phyloP scores from a whole-genome alignment of 2,329 filamentous ascomycete species.

The Nemania abortiva region DNA sequence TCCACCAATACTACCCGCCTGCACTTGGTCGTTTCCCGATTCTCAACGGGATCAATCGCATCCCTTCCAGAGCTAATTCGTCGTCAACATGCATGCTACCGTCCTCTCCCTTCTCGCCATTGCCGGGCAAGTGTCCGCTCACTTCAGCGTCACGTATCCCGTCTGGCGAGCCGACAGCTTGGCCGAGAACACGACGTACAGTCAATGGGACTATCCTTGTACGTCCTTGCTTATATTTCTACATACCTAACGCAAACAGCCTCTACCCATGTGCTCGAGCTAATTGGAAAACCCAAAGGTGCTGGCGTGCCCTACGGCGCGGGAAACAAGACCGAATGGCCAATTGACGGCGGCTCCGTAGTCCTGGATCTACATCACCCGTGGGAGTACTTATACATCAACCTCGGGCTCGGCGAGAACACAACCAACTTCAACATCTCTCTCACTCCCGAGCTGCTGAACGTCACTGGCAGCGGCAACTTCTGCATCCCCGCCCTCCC shows the following conservation, averaged over 20 bases:
- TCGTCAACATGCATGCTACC: slow-evolving; percentile 37
- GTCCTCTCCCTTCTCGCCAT: slow-evolving; percentile 49
- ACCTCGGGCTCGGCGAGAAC: slow-evolving; percentile 64
- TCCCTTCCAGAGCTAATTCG: not conserved
- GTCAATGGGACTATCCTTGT: slow-evolving; percentile 66
- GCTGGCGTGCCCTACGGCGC: slow-evolving; percentile 60
- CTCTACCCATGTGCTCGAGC: slow-evolving; percentile 8
- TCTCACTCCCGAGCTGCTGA: slow-evolving; percentile 70
- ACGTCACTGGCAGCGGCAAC: slow-evolving; percentile 69
- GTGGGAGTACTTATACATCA: slow-evolving; percentile 66
- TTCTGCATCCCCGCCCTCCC: slow-evolving; percentile 74
- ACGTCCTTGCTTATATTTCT: slow-evolving; percentile 43
- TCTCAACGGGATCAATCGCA: not conserved
- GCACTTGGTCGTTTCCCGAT: not conserved
- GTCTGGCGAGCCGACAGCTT: slow-evolving; percentile 64
- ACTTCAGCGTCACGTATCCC: slow-evolving; percentile 63
- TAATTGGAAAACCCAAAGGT: slow-evolving; percentile 52
- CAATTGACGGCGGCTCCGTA: slow-evolving; percentile 62
- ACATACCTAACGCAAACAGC: not conserved
- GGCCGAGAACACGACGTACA: slow-evolving; percentile 55
- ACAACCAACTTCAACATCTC: slow-evolving; percentile 76
- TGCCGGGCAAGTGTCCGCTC: slow-evolving; percentile 57
- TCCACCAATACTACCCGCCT: not conserved
- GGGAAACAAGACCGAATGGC: slow-evolving; percentile 66
- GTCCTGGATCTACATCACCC: slow-evolving; percentile 63